Evolutionary conservation across 352 stramenopile genomes (phyloP), one percentile per base, ranked within the genome.

Genomic region (Stephanocyclus meneghinianus): DNA sequence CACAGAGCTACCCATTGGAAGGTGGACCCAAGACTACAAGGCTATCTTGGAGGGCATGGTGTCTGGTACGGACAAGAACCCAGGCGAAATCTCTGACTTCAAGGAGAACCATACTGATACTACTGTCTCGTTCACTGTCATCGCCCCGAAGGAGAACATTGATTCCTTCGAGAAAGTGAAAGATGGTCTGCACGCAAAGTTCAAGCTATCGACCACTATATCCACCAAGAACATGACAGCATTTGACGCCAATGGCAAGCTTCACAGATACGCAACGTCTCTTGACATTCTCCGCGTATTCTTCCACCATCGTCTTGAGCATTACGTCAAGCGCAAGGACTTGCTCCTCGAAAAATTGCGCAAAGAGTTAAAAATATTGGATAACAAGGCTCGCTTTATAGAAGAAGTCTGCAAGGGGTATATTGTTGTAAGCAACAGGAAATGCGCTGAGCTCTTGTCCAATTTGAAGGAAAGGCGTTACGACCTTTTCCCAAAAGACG

Each of bases 1-100:
- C 65, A 95, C 92, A 8, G 98, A 99, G 90, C 81, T 99, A 4
- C 97, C 98, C 0, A 87, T 99, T 2, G 94, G 95, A 21, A 97
- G 94, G 71, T 99, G 97, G 97, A 98, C 98, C 2, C 96, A 99
- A 71, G 96, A 99, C 84, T 99, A 99, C 91, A 99, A 99, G 86
- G 91, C 94, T 18, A 81, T 97, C 26, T 78, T 99, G 32, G 98
- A 98, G 87, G 92, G 94, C 10, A 86, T 96, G 79, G 88, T 99
- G 35, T 85, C 96, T 26, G 90, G 79, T 37, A 44, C 81, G 32
- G 94, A 97, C 64, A 94, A 96, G 48, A 86, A 86, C 29, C 18
- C 53, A 18, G 75, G 64, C 16, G 87, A 93, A 30, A 91, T 96
- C 60, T 84, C 87, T 47, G 89, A 95, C 62, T 99, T 99, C 86